phyloP scores from a whole-genome alignment of 2,329 filamentous ascomycete species.

The Curvularia eragrostidis region DNA sequence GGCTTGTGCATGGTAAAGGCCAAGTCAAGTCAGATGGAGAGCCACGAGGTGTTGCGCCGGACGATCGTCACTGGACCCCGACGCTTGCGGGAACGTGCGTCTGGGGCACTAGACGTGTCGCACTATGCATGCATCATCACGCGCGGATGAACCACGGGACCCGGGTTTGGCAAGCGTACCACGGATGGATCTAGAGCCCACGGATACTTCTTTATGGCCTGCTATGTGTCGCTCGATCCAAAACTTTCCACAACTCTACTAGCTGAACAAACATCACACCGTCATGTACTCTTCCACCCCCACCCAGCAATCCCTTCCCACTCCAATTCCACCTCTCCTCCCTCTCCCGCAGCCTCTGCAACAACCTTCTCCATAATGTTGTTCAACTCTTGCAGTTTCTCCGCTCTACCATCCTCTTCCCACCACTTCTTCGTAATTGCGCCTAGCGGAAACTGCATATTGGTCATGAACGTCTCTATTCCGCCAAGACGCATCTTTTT shows the following conservation, averaged over 20 bases:
- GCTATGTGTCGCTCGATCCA: background rate
- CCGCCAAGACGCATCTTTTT: background rate
- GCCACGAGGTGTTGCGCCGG: slow-evolving; percentile 19
- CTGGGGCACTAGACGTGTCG: background rate
- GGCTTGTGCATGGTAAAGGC: background rate
- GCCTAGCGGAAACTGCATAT: background rate
- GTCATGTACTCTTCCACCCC: background rate
- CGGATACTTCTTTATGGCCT: too few relatives aligned
- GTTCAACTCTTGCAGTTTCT: background rate
- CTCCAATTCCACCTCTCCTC: background rate
- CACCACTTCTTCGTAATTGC: background rate
- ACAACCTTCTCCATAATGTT: background rate
- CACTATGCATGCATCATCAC: background rate
- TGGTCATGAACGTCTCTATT: background rate
- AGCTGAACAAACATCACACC: background rate
- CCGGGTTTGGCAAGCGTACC: too few relatives aligned
- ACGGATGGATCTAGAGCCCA: too few relatives aligned
- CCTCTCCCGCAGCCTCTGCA: background rate
- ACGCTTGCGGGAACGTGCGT: background rate
- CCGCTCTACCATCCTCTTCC: background rate
- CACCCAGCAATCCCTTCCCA: background rate
- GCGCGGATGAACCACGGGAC: background rate
- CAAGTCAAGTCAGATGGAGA: slow-evolving; percentile 1
- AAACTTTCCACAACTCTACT: background rate
- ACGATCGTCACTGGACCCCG: slow-evolving; percentile 19